Evolutionary conservation across 768 basidiomycete genomes (phyloP).

Genomic region (Boletus fagicola): DNA sequence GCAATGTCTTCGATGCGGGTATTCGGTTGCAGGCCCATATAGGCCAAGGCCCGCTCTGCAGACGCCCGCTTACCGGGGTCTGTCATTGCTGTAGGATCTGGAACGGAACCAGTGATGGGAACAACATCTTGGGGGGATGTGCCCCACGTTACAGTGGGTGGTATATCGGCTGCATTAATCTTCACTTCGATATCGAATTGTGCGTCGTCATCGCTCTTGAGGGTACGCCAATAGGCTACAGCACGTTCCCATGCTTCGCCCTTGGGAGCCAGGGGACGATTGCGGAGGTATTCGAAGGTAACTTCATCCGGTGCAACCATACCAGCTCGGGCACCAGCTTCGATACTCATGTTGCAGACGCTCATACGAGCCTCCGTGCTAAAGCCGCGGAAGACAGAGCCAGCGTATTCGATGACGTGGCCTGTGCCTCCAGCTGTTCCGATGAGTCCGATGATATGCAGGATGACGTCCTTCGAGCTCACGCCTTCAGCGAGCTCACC

Average conservation of each 20-base stretch:
- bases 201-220: constrained; percentile 78
- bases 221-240: constrained; percentile 80
- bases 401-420: constrained; percentile 88
- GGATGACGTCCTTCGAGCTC: constrained; percentile 85
- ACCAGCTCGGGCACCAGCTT: constrained; percentile 88
- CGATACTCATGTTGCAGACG: constrained; percentile 94
- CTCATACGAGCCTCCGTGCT: constrained; percentile 92
- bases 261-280: constrained; percentile 79
- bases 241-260: constrained; percentile 84
- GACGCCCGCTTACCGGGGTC: constrained; percentile 66
- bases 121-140: constrained; percentile 89
- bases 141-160: constrained; percentile 91
- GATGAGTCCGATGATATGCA: constrained; percentile 87
- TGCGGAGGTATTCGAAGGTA: constrained; percentile 80
- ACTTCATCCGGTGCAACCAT: constrained; percentile 90
- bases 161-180: constrained; percentile 79
- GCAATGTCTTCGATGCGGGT: constrained; percentile 75
- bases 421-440: constrained; percentile 94
- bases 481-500: constrained; percentile 80
- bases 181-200: constrained; percentile 81
- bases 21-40: constrained; percentile 84
- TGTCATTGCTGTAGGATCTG: constrained; percentile 65
- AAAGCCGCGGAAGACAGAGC: constrained; percentile 80
- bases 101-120: constrained; percentile 77
- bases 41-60: constrained; percentile 72